Percentiles rank a stretch among this genome's conserved stretches.
These are phyloP conservation scores for Pulveroboletus frians DNA, from an alignment of 768 basidiomycete genomes.

Conservation along the genomic window DNA sequence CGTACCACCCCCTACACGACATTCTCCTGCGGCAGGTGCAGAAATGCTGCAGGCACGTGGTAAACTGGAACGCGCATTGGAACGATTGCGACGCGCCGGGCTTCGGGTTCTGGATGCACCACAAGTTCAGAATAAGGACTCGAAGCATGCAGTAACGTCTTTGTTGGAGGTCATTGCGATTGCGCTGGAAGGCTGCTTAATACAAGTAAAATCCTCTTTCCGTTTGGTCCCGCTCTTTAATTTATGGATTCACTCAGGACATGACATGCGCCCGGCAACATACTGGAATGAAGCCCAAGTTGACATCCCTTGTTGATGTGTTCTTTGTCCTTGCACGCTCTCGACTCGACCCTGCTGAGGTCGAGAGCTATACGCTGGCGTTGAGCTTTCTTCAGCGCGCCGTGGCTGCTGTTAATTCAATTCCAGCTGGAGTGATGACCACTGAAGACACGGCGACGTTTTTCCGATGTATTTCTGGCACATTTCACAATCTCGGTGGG, in stretches of 20 bases:
- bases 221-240: background rate
- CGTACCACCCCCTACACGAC: background rate
- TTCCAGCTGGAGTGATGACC: conserved; percentile 4
- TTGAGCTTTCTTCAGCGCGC: conserved; percentile 47
- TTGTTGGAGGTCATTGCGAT: conserved; percentile 37
- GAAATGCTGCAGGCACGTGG: conserved; percentile 33
- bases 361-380: conserved; percentile 42
- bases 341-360: conserved; percentile 36
- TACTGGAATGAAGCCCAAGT: conserved; percentile 29
- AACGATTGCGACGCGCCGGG: conserved; percentile 49
- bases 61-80: conserved; percentile 59
- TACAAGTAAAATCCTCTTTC: conserved; percentile 24
- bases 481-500: conserved; percentile 64
- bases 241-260: conserved; percentile 1
- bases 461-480: conserved; percentile 64
- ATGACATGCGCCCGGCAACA: background rate
- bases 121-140: conserved; percentile 6
- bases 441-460: conserved; percentile 42
- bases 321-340: conserved; percentile 50
- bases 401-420: conserved; percentile 19
- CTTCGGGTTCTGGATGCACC: conserved; percentile 42
- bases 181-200: conserved; percentile 29
- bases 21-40: conserved; percentile 2
- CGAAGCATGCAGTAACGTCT: conserved; percentile 11
- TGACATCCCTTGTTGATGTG: conserved; percentile 49